Evolutionary conservation across 2,329 filamentous ascomycete species (phyloP), one percentile per base, ranked within the genome.

Genomic region (Ophiobolus disseminans): DNA sequence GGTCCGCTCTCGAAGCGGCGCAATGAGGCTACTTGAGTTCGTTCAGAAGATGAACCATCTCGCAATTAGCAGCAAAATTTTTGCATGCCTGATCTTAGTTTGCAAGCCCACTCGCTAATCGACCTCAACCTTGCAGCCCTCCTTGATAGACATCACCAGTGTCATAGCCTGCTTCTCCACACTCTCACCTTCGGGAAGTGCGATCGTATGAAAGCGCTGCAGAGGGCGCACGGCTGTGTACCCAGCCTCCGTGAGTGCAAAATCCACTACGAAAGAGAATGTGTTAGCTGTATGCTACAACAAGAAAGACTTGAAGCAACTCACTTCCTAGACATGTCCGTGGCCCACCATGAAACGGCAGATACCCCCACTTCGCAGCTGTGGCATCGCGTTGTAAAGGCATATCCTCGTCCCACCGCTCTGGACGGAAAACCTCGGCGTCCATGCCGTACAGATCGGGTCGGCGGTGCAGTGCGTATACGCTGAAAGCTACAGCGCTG

Each of bases 121-220:
- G n/a, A n/a, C n/a, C n/a, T 52, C 31, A 35, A 65, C 58, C 16
- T 55, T 62, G 35, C 60, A 63, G 8, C 62, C 60, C 3, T 61
- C 50, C 39, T 62, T 60, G 20, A 62, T 62, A 2, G 60, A 57
- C 10, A 63, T 30, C 5, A 63, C 60, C 19, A 65, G 30, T 22
- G 57, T 61, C 48, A 50, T 53, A 2, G 28, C 36, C 32, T 65
- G 59, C 45, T 64, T 60, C 19, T 64, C 59, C 8, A 57, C 55
- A 2, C 59, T 55, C 39, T 64, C 57, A 3, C 39, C 49, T 31
- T 48, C 45, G 7, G 56, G 58, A 23, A 61, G 45, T 16, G 40
- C 50, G 22, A 61, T 57, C 16, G 26, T 41, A 25, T 63, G 62
- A 41, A 60, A 63, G 10, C 52, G 28, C 38, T 61, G 58, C n/a